Base-by-base conservation (phyloP, 2,329 filamentous ascomycete genomes). In the Sphaerulina populicola region DNA sequence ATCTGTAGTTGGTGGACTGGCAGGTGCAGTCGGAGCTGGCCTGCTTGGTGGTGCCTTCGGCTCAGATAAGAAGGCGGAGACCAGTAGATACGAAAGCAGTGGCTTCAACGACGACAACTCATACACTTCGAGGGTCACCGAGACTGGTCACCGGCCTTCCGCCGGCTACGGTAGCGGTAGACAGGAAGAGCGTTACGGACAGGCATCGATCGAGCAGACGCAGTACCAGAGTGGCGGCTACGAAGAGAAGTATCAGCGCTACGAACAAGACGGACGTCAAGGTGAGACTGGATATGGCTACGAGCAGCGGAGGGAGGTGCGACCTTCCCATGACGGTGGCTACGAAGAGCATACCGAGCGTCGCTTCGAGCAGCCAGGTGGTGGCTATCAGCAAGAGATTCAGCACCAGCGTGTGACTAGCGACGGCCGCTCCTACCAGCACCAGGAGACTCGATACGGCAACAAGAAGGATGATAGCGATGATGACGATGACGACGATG, bases 1-100 rank as follows among this genome's bases (percentile, higher is more conserved):
- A 29, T 82, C 83, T 21, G 71, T 94, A 39, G 74, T 94, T 10
- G 83, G 82, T 49, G 80, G 82, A 27, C 69, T 86, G 31, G 84
- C 86, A 27, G 72, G 76, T 29, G 74, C 72, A 23, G 69, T 78
- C 54, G 74, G 76, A 29, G 77, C 78, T 33, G 80, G 79, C 36
- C 70, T 90, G 12, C 76, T 94, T 7, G 79, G 82, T 9, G 77
- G 77, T 10, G 77, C 76, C 11, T 78, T 85, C 47, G 73, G 74
- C 12, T 60, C 54, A 51, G 52, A 49, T 36, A 62, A 77, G 30
- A 61, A 77, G 31, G 73, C 81, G 41, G 80, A 75, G 51, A 74
- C 80, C 61, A 72, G 70, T 43, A 56, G 57, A 6, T 77, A 76
- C 57, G 71, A 74, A 48, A 74, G 73, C 57, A 71, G 77, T 52